Evolutionary conservation across 129 eudicot genomes (phyloP).

Genomic region (Dittrichia graveolens): DNA sequence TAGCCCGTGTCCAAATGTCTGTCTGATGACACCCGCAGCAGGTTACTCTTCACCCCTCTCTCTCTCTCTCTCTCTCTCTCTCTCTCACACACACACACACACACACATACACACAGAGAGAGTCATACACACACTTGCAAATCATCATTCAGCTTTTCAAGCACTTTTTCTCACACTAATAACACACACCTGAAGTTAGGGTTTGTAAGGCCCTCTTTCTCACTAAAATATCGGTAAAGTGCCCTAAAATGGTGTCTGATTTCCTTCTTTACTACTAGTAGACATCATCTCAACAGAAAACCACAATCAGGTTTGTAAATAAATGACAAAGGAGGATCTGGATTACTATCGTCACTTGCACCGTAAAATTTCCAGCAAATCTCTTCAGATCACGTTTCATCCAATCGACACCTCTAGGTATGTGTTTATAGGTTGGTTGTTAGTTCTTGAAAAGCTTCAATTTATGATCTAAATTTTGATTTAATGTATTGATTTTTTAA

Average conservation of each 20-base stretch:
- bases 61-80: too few species aligned
- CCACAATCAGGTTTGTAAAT: slow-evolving; percentile 3
- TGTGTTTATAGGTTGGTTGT: slow-evolving; percentile 5
- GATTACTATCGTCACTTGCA: slow-evolving; percentile 23
- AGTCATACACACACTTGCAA: slow-evolving; percentile 7
- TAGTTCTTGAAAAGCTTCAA: neutral
- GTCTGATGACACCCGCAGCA: too few species aligned
- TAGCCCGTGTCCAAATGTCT: too few species aligned
- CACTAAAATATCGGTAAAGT: slow-evolving; percentile 16
- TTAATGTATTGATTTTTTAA: neutral
- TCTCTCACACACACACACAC: too few species aligned
- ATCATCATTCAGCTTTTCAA: slow-evolving; percentile 36
- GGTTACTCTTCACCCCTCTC: too few species aligned
- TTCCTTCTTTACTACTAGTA: slow-evolving; percentile 10
- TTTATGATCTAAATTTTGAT: neutral
- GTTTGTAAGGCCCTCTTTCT: slow-evolving; percentile 20
- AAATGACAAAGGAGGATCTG: slow-evolving; percentile 39
- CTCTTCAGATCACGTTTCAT: slow-evolving; percentile 34
- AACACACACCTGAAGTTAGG: slow-evolving; percentile 17
- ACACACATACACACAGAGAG: too few species aligned
- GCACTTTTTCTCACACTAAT: slow-evolving; percentile 38
- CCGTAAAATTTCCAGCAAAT: slow-evolving; percentile 13
- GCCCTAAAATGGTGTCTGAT: slow-evolving; percentile 12
- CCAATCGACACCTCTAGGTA: slow-evolving; percentile 26
- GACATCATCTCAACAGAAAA: slow-evolving; percentile 5